phyloP scores from a whole-genome alignment of 306 rosid genomes.

The cucumber (Cucumis sativus) region Cucumber_9930_V3 NC_026657.2:30002501-30003000 shows the following conservation, averaged over 20 bases:
- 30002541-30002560: constrained; percentile 24
- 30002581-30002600: neutral
- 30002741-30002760: neutral
- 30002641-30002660: neutral
- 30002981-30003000: neutral
- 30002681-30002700: neutral
- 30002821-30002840: neutral
- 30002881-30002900: neutral
- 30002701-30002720: neutral
- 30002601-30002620: neutral
- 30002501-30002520: constrained; percentile 62
- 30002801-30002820: neutral
- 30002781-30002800: neutral
- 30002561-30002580: neutral
- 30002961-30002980: neutral
- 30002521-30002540: constrained; percentile 39
- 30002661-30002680: neutral
- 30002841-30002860: neutral
- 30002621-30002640: neutral
- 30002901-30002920: neutral
- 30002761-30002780: neutral
- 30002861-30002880: neutral
- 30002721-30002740: neutral
- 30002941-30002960: neutral
- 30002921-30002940: neutral